phyloP scores from a whole-genome alignment of 257 asterid genomes.

The Ehretia macrophylla region DNA sequence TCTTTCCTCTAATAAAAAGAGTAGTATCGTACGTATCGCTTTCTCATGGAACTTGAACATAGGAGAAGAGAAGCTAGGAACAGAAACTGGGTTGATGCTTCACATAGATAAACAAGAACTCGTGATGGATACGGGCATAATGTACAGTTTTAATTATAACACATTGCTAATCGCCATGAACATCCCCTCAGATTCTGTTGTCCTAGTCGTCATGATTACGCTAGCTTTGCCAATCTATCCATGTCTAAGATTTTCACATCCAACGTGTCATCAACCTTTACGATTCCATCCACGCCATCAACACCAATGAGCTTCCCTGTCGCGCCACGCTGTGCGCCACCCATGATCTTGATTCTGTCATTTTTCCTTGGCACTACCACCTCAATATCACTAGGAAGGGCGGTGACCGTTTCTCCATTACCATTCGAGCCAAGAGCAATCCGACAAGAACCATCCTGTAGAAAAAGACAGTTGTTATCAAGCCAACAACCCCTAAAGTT shows the following conservation, averaged over 20 bases:
- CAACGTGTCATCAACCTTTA: constrained; percentile 67
- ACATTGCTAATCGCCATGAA: too few species aligned
- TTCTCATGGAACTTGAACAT: too few species aligned
- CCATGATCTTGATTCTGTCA: constrained; percentile 80
- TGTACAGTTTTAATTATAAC: too few species aligned
- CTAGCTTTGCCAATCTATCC: constrained; percentile 66
- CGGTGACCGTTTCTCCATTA: constrained; percentile 55
- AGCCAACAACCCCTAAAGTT: too few species aligned
- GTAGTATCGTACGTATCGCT: too few species aligned
- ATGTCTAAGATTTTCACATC: constrained; percentile 85
- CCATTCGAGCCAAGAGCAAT: constrained; percentile 75
- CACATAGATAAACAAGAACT: too few species aligned
- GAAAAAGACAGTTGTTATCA: not conserved
- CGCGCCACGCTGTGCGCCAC: constrained; percentile 79
- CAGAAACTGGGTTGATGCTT: too few species aligned
- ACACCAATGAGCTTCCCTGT: constrained; percentile 86
- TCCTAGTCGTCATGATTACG: not conserved
- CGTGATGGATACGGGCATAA: too few species aligned
- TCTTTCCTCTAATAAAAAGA: too few species aligned
- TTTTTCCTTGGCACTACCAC: constrained; percentile 67
- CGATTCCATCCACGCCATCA: constrained; percentile 88
- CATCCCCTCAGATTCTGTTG: too few species aligned
- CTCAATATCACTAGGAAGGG: constrained; percentile 58
- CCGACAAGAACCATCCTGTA: constrained; percentile 83
- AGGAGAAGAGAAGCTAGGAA: too few species aligned